Base-by-base conservation (phyloP, 2,329 filamentous ascomycete species). In the Elsinoe batatas region DNA sequence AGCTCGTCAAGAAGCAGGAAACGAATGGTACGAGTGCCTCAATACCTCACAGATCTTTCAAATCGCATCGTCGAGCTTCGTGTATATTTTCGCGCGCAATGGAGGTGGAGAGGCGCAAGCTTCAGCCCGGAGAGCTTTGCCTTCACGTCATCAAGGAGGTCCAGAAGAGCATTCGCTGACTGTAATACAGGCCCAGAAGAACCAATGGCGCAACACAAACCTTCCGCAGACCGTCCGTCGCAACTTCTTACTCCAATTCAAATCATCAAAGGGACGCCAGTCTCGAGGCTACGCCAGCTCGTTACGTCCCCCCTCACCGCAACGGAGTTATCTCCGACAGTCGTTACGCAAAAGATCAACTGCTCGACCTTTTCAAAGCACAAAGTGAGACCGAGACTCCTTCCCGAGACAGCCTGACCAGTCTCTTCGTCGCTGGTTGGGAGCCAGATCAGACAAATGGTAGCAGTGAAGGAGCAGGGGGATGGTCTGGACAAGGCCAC, bases 271-370 rank as follows among this genome's bases (percentile, higher is more conserved):
- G 59, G 55, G 63, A 65, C 56, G 26, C 57, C 46, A 46, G 60
- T 56, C 54, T 59, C 53, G 58, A 61, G 20, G 56, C 64, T 57
- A 62, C 64, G 57, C 63, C 67, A 68, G 63, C 66, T 26, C 67
- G 66, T 63, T 85, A 83, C 66, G 78, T 84, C 50, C 82, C 79
- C 65, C 81, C 78, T 64, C 83, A 84, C 68, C 79, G 81, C 63
- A 83, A 80, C 63, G 79, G 79, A 57, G 72, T 81, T 40, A 71
- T 73, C 54, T 65, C 69, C 40, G 77, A 81, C 49, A 74, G 76
- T 58, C 83, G 86, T 63, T 95, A 94, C 71, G 82, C 82, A 60
- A 88, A 84, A 69, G 87, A 91, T 2, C 82, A 94, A 61, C 75
- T 96, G 59, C 75, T 95, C 57, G 80, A 83, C 56, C 79, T 95